A percentile compares a stretch with the other conserved stretches of the same genome.
Evolutionary conservation across 768 basidiomycete genomes (phyloP).

Genomic region (Psilocybe azurescens): DNA sequence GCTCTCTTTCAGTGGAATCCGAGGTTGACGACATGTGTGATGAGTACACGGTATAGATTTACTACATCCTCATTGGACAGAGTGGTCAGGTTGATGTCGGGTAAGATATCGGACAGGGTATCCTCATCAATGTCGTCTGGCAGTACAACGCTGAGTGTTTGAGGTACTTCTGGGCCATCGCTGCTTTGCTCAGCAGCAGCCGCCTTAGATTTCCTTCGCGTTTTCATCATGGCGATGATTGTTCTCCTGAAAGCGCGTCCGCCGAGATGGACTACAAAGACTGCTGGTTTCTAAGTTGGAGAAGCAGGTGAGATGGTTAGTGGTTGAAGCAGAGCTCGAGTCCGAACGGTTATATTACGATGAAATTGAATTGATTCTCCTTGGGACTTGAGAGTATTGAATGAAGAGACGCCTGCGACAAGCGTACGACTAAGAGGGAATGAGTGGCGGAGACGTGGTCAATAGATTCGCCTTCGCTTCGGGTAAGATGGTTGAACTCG

Average conservation of each 20-base stretch:
- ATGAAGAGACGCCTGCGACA: background rate
- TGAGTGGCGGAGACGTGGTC: background rate
- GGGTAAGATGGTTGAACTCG: background rate
- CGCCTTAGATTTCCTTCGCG: conserved; percentile 67
- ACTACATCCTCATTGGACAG: conserved; percentile 66
- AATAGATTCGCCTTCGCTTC: conserved; percentile 33
- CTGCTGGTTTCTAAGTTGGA: background rate
- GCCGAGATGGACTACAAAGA: background rate
- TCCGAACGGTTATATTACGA: too few species aligned
- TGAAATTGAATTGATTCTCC: background rate
- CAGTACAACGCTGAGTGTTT: conserved; percentile 48
- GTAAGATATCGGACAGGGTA: conserved; percentile 61
- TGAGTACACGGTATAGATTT: conserved; percentile 63
- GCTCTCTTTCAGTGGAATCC: conserved; percentile 64
- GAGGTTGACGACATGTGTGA: conserved; percentile 59
- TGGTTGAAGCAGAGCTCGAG: background rate
- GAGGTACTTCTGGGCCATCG: conserved; percentile 39
- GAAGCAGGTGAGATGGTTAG: background rate
- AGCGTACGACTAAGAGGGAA: background rate
- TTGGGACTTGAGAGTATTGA: background rate
- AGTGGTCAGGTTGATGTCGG: conserved; percentile 59
- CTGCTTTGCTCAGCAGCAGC: conserved; percentile 42
- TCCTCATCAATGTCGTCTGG: conserved; percentile 75
- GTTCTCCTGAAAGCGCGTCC: conserved; percentile 5
- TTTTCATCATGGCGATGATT: conserved; percentile 44